Evolutionary conservation across 2,329 filamentous ascomycete genomes (phyloP), one percentile per base, ranked within the genome.

Genomic region (Teratosphaeria nubilosa): DNA sequence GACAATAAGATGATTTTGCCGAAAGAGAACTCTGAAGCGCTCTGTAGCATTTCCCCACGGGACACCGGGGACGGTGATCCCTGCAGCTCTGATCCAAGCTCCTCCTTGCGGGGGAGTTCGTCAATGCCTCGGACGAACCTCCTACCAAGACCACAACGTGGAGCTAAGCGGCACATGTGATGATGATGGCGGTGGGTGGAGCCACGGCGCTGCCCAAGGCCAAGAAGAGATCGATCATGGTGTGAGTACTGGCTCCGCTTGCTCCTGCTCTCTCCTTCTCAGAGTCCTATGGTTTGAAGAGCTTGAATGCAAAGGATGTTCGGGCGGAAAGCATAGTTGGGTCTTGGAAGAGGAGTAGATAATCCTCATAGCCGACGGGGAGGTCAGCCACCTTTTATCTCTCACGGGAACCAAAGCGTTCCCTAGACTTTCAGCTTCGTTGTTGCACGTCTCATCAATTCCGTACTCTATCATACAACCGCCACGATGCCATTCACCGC

Each of bases 401-500:
- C 16, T 6, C 20, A 22, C 16, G n/a, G 22, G 6, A 20, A 3
- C n/a, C 6, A 9, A n/a, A 10, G 20, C 2, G 22, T 5, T 11
- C 5, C 5, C n/a, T 22, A 22, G 11, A 2, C 5, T 5, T n/a
- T 20, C 50, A 20, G 34, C 48, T 41, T 34, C 7, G 20, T 25
- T 22, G 20, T 32, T 27, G 24, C 27, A 20, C 56, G 10, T 50
- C 51, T 14, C 58, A 48, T 14, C 58, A 48, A 25, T 2, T 20
- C n/a, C 41, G 16, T 10, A 7, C 16, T 11, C 20, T 20, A 3
- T 9, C 41, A 53, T 30, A 1, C 31, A 16, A 30, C 31, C 51
- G 22, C 31, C 50, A 65, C 31, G 45, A 80, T 79, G 77, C 70
- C 74, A 10, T 88, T 88, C 72, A 72, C 76, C 55, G 76, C 86